Evolutionary conservation across 2,329 filamentous ascomycete genomes (phyloP), one percentile per base, ranked within the genome.

Genomic region (Arthrobotrys megalospora): DNA sequence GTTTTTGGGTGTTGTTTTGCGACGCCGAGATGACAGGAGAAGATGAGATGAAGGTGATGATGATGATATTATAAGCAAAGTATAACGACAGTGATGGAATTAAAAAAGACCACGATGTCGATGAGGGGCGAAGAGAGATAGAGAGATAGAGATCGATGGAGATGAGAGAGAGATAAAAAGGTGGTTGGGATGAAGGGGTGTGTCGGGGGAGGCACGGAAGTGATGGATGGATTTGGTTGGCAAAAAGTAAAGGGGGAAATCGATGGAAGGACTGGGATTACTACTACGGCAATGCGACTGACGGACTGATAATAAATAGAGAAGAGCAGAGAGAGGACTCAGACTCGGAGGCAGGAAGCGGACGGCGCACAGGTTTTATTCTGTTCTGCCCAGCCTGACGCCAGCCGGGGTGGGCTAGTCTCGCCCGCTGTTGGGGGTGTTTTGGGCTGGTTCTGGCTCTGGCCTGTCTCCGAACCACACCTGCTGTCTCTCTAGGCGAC

Each of bases 101-200:
- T 7, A 1, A 34, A 16, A 5, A 53, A 50, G 48, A n/a, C 60
- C 58, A 68, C 76, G 53, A 41, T 60, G 55, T 60, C 55, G 55
- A 41, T 70, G 80, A 80, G 67, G 76, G 81, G 72, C 79, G 80
- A 79, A 79, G 77, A 80, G 62, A 80, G 80, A 63, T 63, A 67
- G 75, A 70, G 62, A 79, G 72, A 80, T 67, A 69, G 80, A 78
- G 77, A 78, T 80, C 80, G 72, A 52, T 47, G n/a, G n/a, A n/a
- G n/a, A n/a, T n/a, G n/a, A n/a, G 68, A 76, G 55, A 62, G 41
- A 63, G 47, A 71, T 28, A 52, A 34, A 45, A 53, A 52, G 63
- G 52, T 75, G 45, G 62, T 75, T 75, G 58, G 21, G 12, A 28
- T 48, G 55, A 34, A 19, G 48, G 48, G 50, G 45, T 36, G 48